These are phyloP conservation scores for Paecilomyces niveus DNA, from an alignment of 2,329 filamentous ascomycete species.

Conservation along the genomic window DNA sequence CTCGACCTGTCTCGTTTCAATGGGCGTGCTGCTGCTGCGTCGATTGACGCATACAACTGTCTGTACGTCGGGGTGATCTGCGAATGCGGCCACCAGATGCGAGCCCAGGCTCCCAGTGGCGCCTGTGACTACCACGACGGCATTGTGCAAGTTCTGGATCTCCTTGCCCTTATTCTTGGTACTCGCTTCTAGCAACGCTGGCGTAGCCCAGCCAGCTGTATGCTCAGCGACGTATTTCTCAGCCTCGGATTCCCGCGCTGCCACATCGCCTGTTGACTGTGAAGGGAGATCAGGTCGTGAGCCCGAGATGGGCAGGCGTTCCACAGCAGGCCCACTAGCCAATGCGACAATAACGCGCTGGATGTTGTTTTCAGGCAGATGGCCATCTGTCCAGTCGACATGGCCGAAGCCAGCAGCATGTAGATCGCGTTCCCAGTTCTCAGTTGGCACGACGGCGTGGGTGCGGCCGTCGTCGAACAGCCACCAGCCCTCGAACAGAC, in stretches of 20 bases:
- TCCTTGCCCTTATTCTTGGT: too few species aligned
- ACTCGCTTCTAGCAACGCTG: too few species aligned
- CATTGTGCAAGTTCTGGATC: neutral
- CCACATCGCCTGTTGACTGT: too few species aligned
- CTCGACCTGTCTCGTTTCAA: too few species aligned
- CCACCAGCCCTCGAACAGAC: constrained; percentile 37
- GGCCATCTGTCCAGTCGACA: constrained; percentile 18
- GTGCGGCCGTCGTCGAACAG: constrained; percentile 26
- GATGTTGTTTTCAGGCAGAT: constrained; percentile 5
- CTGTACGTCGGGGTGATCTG: too few species aligned
- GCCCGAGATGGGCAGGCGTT: too few species aligned
- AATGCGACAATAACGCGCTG: constrained; percentile 13
- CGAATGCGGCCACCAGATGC: constrained; percentile 28
- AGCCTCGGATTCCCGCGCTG: constrained; percentile 9
- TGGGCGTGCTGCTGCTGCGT: too few species aligned
- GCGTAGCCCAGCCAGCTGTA: too few species aligned
- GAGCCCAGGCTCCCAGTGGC: constrained; percentile 35
- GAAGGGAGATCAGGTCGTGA: too few species aligned
- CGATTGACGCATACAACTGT: too few species aligned
- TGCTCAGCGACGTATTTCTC: too few species aligned
- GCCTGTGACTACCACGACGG: constrained; percentile 34
- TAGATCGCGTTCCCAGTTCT: constrained; percentile 13
- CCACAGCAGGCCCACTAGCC: constrained; percentile 6
- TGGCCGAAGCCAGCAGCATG: constrained; percentile 12
- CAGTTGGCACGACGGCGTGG: constrained; percentile 12